Evolutionary conservation across 192 early-diverging fungal species (phyloP), one percentile per base, ranked within the genome.

Genomic region (Entomortierella chlamydospora): DNA sequence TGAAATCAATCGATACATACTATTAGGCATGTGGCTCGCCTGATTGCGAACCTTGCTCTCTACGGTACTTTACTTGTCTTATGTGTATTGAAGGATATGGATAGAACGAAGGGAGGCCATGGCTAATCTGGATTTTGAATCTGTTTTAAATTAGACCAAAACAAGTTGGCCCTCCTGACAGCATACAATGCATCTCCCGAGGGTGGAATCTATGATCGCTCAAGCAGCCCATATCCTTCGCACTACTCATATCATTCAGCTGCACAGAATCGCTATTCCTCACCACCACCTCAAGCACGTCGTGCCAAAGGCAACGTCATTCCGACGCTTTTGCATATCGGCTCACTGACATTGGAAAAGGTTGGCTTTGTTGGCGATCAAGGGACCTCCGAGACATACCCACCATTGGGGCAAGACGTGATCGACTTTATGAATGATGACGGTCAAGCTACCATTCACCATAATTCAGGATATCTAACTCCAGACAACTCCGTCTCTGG

Each of bases 31-130:
- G 73, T 87, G 23, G 88, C 84, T 50, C 71, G 88, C 23, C 73
- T 82, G 25, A 52, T 89, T 37, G 88, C 88, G 9, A 89, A 89
- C 45, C 71, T 89, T 12, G 82, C 86, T 13, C 61, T 87, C 30
- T 87, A 89, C 73, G 83, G 85, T 86, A 80, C 52, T 25, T 65
- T 86, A 80, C 52, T 25, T 65, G 7, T 55, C 0, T 52, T 43
- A 42, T 42, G 8, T 34, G 28, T 23, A n/a, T 10, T 39, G 17
- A 31, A 47, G 20, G 15, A 47, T 4, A 47, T 20, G 20, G 13
- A 41, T 9, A 41, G 13, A 41, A 41, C 6, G 39, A 13, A 41
- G 39, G 39, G 39, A 41, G 39, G 39, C 13, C 7, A n/a, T n/a
- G n/a, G n/a, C n/a, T n/a, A n/a, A n/a, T n/a, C n/a, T n/a, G n/a